Evolutionary conservation across 257 asterid species (phyloP).

Genomic region (Lavandula angustifolia): DNA sequence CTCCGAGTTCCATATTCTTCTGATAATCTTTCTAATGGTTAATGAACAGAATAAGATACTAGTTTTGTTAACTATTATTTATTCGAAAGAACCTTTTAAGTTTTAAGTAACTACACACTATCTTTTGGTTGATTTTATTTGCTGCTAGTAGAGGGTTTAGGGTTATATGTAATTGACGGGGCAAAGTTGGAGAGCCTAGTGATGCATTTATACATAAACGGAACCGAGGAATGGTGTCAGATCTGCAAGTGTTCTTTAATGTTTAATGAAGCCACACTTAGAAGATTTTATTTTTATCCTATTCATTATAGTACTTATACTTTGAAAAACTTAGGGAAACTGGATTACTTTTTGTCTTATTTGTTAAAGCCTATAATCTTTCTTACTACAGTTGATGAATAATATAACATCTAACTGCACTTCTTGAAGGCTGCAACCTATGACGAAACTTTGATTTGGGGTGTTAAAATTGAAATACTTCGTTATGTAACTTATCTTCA

Average conservation of each 20-base stretch:
- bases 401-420: constrained; percentile 24
- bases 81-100: not conserved
- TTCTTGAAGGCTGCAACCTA: not conserved
- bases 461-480: not conserved
- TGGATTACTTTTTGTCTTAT: constrained; percentile 27
- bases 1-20: not conserved
- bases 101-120: no score
- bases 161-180: constrained; percentile 35
- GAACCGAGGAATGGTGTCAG: constrained; percentile 35
- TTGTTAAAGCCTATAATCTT: constrained; percentile 23
- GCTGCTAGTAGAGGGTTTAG: constrained; percentile 34
- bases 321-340: constrained; percentile 31
- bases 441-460: not conserved
- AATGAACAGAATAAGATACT: not conserved
- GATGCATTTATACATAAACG: constrained; percentile 19
- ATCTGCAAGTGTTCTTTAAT: constrained; percentile 30
- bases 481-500: not conserved
- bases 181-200: constrained; percentile 13
- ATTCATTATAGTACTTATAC: constrained; percentile 18
- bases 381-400: not conserved
- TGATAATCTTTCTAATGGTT: not conserved
- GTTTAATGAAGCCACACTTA: constrained; percentile 25
- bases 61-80: not conserved
- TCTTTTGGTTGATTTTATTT: constrained; percentile 21
- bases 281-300: constrained; percentile 29